phyloP scores from a whole-genome alignment of 345 rosid species.

The Kandelia obovata region DNA sequence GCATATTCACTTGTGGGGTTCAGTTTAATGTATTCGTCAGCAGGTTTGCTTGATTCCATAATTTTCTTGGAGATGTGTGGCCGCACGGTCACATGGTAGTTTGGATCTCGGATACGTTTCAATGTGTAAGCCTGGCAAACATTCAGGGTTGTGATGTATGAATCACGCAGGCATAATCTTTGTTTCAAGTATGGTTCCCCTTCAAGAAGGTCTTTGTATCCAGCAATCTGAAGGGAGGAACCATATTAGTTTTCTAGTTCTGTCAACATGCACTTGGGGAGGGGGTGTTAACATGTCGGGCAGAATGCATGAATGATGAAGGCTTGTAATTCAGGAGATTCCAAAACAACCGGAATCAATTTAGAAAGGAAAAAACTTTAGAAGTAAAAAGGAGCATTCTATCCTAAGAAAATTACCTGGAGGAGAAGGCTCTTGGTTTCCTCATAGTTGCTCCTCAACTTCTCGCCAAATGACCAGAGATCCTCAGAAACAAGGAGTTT shows the following conservation, averaged over 20 bases:
- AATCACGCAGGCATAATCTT: conserved; percentile 88
- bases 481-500: conserved; percentile 85
- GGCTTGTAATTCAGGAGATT: too few relatives aligned
- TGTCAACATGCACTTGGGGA: neutral
- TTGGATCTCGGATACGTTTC: conserved; percentile 81
- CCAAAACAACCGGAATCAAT: neutral
- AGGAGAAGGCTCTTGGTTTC: conserved; percentile 82
- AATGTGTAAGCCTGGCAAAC: conserved; percentile 94
- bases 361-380: neutral
- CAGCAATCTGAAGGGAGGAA: conserved; percentile 57
- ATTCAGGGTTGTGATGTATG: conserved; percentile 94
- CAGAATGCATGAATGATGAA: too few relatives aligned
- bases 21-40: conserved; percentile 69
- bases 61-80: conserved; percentile 85
- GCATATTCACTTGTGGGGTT: conserved; percentile 82
- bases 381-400: neutral
- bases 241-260: neutral
- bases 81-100: conserved; percentile 62
- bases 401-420: conserved; percentile 39
- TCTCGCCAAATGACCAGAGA: conserved; percentile 73
- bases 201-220: conserved; percentile 92
- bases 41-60: conserved; percentile 70
- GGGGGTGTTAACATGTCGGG: too few relatives aligned
- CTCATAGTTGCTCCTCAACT: conserved; percentile 61
- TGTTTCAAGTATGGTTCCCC: conserved; percentile 95